Conservation (phyloP, 345 rosid species). For the Rhizophora mangle region DNA sequence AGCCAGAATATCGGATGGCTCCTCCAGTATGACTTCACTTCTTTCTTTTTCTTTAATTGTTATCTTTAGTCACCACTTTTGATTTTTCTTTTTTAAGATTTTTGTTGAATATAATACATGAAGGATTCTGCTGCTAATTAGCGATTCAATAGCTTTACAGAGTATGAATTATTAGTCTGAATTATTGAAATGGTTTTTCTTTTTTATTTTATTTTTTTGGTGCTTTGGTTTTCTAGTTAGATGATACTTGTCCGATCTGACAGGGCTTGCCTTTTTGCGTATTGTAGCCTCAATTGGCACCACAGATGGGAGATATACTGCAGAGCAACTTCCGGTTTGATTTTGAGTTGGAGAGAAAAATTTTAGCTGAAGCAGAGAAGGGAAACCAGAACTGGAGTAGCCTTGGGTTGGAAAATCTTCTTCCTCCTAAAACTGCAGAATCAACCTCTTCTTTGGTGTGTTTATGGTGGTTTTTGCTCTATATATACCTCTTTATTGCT, state of each 20-base stretch:
- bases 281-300: conserved; percentile 65
- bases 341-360: conserved; percentile 67
- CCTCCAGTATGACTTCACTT: conserved; percentile 53
- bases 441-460: conserved; percentile 49
- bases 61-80: neutral
- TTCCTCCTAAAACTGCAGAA: conserved; percentile 47
- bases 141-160: no score
- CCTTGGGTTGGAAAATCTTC: conserved; percentile 60
- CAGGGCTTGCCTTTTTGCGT: conserved; percentile 1
- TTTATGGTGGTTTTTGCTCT: neutral
- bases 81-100: no score
- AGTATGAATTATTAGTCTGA: no score
- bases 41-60: neutral
- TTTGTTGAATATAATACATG: no score
- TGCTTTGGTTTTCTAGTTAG: neutral
- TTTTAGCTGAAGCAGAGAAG: conserved; percentile 68
- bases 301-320: conserved; percentile 60
- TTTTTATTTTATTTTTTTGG: no score
- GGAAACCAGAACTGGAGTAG: conserved; percentile 65
- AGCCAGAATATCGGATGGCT: conserved; percentile 78
- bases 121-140: no score
- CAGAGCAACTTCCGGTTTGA: conserved; percentile 73
- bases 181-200: no score
- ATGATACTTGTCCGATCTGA: neutral
- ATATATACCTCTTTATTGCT: neutral